Base-by-base conservation (phyloP, 768 basidiomycete species). In the Sporobolomyces pararoseus region DNA sequence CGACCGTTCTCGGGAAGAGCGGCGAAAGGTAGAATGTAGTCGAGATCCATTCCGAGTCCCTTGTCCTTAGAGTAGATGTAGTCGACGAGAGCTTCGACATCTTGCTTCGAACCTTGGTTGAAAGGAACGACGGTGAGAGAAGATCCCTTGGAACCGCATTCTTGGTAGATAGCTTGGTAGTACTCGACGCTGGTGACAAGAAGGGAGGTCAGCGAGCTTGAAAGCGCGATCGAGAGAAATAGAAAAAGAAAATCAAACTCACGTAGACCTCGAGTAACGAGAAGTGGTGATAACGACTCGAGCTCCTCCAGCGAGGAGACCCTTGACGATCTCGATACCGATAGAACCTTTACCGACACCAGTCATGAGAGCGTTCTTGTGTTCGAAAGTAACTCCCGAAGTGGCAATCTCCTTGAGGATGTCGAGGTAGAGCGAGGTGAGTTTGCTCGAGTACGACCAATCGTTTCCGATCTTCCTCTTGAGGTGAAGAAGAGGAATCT, bases 101-200 rank as follows among this genome's bases (percentile, higher is more conserved):
- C 96, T 79, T 98, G 96, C 81, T 92, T 96, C 5, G 96, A 98
- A 34, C 90, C 96, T 79, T 98, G 95, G 78, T 99, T 99, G 86
- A 98, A 99, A 19, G 96, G 96, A 39, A 99, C 95, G 59, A 99
- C 95, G 17, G 93, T 93, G 52, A 99, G 84, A 25, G 92, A 90
- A n/a, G 95, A 94, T 13, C 94, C 95, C 73, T 91, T 88, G 75
- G 91, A 91, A 25, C 96, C 96, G 76, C 88, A 88, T 68, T 89
- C 88, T 80, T 98, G 96, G 86, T 89, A 99, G 80, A 98, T 94
- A 52, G 88, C 88, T 79, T 99, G 96, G 81, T 99, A 99, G 80
- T 94, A 99, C 80, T 97, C 94, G 70, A 99, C 95, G 17, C 67
- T 73, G 61, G 39, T n/a, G 29, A 21, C 35, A 51, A 19, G 13